Conservation (phyloP, 345 rosid genomes). For the Salix viminalis region DNA sequence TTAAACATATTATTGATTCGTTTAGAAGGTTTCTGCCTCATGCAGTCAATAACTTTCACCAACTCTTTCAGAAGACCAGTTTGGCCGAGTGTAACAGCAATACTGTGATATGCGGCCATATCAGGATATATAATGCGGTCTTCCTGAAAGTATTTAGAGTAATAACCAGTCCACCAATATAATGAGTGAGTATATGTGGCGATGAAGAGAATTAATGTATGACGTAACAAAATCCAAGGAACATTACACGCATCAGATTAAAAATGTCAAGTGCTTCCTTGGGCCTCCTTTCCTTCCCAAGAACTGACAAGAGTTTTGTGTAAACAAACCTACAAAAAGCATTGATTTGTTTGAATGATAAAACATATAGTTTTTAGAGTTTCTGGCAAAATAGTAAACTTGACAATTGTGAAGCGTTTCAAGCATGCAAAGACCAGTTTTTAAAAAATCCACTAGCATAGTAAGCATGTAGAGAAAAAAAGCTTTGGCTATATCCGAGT, state of each 20-base stretch:
- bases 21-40: constrained; percentile 69
- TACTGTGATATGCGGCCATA: constrained; percentile 80
- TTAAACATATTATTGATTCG: constrained; percentile 33
- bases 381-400: neutral
- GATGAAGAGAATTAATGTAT: neutral
- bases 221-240: constrained; percentile 13
- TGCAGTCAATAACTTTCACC: constrained; percentile 60
- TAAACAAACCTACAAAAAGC: constrained; percentile 75
- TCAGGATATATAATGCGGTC: constrained; percentile 76
- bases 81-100: constrained; percentile 87
- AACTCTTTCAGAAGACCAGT: constrained; percentile 71
- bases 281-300: constrained; percentile 67
- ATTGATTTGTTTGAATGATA: neutral
- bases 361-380: neutral
- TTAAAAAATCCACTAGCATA: no score
- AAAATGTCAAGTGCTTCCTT: constrained; percentile 65
- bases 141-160: constrained; percentile 44
- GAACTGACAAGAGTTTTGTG: constrained; percentile 81
- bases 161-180: constrained; percentile 31
- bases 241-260: constrained; percentile 72
- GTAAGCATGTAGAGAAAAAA: neutral
- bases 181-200: neutral
- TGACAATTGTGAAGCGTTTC: neutral
- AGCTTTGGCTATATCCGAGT: neutral
- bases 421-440: neutral